Conservation (phyloP, 768 basidiomycete species). For the Mycena epipterygia region DNA sequence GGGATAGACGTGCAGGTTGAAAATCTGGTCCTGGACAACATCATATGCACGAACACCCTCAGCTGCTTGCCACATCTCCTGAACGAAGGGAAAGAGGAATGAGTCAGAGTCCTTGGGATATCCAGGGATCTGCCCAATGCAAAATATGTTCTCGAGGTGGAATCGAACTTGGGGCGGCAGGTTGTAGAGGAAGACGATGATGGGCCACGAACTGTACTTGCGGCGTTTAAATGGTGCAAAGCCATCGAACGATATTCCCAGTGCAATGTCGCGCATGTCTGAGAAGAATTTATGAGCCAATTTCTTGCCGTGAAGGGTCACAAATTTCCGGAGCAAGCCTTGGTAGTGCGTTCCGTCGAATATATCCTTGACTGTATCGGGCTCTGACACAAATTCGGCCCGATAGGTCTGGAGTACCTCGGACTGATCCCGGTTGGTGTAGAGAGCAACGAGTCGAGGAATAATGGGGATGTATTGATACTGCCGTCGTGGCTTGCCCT, state of each 20-base stretch:
- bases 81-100: conserved; percentile 46
- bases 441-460: not conserved
- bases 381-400: not conserved
- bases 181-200: conserved; percentile 47
- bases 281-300: conserved; percentile 45
- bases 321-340: conserved; percentile 24
- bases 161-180: conserved; percentile 48
- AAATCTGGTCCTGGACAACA: not conserved
- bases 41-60: not conserved
- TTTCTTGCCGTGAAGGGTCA: conserved; percentile 39
- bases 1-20: not conserved
- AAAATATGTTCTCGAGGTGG: conserved; percentile 45
- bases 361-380: conserved; percentile 38
- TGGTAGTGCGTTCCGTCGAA: conserved; percentile 47
- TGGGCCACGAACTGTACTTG: conserved; percentile 46
- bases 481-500: not conserved
- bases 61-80: conserved; percentile 37
- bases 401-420: not conserved
- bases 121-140: conserved; percentile 49
- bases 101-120: conserved; percentile 48
- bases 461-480: not conserved
- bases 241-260: conserved; percentile 52
- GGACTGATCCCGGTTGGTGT: not conserved
- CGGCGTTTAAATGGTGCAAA: conserved; percentile 48
- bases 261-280: conserved; percentile 49